phyloP scores from a whole-genome alignment of 2,329 filamentous ascomycete species.

The Pseudogymnoascus sp. region DNA sequence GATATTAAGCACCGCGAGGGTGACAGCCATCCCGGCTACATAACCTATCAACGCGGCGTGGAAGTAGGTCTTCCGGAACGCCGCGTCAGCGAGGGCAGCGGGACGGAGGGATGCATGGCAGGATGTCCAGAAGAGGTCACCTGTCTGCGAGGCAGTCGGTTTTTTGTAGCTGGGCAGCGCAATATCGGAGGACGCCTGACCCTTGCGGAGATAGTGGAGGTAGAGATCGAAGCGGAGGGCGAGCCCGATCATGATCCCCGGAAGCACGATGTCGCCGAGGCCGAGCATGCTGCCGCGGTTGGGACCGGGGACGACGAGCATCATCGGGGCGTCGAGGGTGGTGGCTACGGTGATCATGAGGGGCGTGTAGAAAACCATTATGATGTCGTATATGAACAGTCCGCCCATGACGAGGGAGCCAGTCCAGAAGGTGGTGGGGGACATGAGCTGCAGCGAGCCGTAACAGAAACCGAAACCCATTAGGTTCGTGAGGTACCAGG shows the following conservation, averaged over 20 bases:
- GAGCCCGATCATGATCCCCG: constrained; percentile 81
- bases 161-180: constrained; percentile 42
- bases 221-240: constrained; percentile 89
- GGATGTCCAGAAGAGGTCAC: constrained; percentile 69
- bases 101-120: constrained; percentile 13
- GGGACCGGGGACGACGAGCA: constrained; percentile 66
- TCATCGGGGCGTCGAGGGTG: constrained; percentile 84
- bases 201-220: constrained; percentile 61
- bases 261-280: constrained; percentile 87
- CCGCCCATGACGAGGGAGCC: constrained; percentile 68
- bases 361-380: constrained; percentile 80
- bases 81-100: constrained; percentile 21
- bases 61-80: constrained; percentile 82
- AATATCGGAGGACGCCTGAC: constrained; percentile 17
- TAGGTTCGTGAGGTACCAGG: constrained; percentile 61
- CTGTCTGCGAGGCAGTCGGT: constrained; percentile 63
- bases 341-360: constrained; percentile 85
- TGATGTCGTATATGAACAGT: constrained; percentile 90
- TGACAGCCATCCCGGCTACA: constrained; percentile 64
- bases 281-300: constrained; percentile 74
- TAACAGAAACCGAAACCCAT: constrained; percentile 86
- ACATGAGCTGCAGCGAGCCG: constrained; percentile 70
- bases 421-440: constrained; percentile 78
- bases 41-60: constrained; percentile 70
- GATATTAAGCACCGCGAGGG: constrained; percentile 66